Percentiles rank a stretch among this genome's conserved stretches.
Conservation (phyloP, 2,329 filamentous ascomycete species). For the Paracoccidioides lutzii region DNA sequence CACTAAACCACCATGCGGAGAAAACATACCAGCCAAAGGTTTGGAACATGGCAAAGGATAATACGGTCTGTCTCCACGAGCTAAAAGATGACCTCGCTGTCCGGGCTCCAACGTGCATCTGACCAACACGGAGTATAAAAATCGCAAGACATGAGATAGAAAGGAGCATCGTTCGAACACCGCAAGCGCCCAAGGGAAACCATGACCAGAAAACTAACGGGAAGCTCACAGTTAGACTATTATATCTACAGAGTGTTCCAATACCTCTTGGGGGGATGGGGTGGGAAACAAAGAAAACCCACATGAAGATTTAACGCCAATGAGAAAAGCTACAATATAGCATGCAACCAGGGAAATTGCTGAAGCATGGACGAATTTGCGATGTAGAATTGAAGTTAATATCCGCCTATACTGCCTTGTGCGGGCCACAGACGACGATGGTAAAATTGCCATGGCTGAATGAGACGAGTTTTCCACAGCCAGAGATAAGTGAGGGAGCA, state of each 20-base stretch:
- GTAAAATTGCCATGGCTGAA: slow-evolving; percentile 21
- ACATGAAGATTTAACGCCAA: slow-evolving; percentile 60
- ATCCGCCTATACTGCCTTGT: slow-evolving; percentile 65
- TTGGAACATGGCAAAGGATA: slow-evolving; percentile 50
- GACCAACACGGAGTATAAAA: slow-evolving; percentile 73
- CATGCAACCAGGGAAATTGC: slow-evolving; percentile 56
- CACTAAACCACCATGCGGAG: slow-evolving; percentile 67
- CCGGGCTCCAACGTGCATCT: slow-evolving; percentile 62
- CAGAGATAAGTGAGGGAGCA: neutral
- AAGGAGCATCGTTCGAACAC: slow-evolving; percentile 60
- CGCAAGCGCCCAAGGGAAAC: slow-evolving; percentile 67
- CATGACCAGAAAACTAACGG: slow-evolving; percentile 64
- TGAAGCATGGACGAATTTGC: slow-evolving; percentile 70
- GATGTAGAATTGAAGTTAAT: slow-evolving; percentile 74
- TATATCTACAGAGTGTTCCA: neutral
- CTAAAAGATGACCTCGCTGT: slow-evolving; percentile 57
- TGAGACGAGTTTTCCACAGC: neutral
- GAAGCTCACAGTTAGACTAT: slow-evolving; percentile 3
- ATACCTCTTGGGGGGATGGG: neutral
- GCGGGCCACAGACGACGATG: slow-evolving; percentile 13
- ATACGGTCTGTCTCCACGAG: slow-evolving; percentile 46
- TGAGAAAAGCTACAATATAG: slow-evolving; percentile 57
- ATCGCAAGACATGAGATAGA: slow-evolving; percentile 64
- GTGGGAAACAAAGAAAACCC: slow-evolving; percentile 23
- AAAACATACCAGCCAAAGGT: slow-evolving; percentile 64